Evolutionary conservation across 2,329 filamentous ascomycete species (phyloP).

Genomic region (Aureobasidium musti): DNA sequence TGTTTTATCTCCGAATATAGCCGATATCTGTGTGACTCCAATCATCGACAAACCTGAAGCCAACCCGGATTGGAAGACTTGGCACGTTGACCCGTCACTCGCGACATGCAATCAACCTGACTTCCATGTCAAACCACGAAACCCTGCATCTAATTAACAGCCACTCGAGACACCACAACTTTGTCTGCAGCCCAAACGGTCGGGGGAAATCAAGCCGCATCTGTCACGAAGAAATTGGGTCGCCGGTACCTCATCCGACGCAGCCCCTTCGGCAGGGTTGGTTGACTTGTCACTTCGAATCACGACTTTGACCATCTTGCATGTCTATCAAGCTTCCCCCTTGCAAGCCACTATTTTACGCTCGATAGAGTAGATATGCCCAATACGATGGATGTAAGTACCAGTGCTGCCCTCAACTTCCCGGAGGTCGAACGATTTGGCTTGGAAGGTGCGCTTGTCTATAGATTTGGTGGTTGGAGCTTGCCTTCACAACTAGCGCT

Average conservation of each 20-base stretch:
- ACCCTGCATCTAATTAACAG: constrained; percentile 9
- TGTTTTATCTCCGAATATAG: constrained; percentile 17
- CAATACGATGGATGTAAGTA: constrained; percentile 28
- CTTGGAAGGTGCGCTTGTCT: constrained; percentile 16
- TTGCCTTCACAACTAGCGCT: background rate
- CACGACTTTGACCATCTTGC: constrained; percentile 25
- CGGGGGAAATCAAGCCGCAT: constrained; percentile 8
- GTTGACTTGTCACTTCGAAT: constrained; percentile 24
- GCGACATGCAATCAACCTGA: constrained; percentile 15
- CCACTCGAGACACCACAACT: constrained; percentile 1
- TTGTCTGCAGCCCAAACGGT: constrained; percentile 25
- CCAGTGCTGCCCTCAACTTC: background rate
- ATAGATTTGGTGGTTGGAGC: constrained; percentile 14
- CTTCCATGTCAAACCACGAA: constrained; percentile 4
- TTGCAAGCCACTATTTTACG: constrained; percentile 29
- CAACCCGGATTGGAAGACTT: constrained; percentile 5
- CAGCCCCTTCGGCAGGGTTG: constrained; percentile 7
- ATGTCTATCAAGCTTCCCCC: constrained; percentile 19
- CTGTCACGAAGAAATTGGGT: constrained; percentile 24
- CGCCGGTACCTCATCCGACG: constrained; percentile 6
- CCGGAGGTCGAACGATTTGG: constrained; percentile 11
- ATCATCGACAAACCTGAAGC: constrained; percentile 9
- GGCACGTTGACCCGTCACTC: background rate
- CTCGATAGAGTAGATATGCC: background rate
- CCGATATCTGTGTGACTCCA: constrained; percentile 17